Base-by-base conservation (phyloP, 176 grass and related monocot genomes). In the Lolium rigidum region DNA sequence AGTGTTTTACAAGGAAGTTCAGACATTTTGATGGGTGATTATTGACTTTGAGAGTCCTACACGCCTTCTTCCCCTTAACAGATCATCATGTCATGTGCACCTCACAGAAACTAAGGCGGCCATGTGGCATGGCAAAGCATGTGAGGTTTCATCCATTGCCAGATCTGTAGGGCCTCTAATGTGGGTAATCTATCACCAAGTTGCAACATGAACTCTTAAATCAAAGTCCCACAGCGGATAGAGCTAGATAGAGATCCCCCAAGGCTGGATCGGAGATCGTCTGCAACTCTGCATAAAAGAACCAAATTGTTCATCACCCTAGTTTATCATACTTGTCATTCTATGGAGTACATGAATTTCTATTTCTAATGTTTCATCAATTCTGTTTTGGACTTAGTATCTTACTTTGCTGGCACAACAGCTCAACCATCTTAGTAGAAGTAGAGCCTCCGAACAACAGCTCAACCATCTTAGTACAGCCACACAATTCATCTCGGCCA, bases 31-130 rank as follows among this genome's bases (percentile, higher is more conserved):
- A 82, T 50, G 63, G 17, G 80, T 72, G 68, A 54, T 44, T 26
- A 70, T 88, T 91, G 89, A 91, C 89, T 88, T 91, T 91, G 59
- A 74, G 35, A 57, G 72, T 58, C 73, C 80, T 82, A 66, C 70
- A 72, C 72, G 76, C 70, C 50, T 81, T 49, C 63, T 35, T 35
- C 28, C 44, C 35, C 31, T 91, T 69, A 81, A 84, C 89, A 91
- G 55, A 79, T 88, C 86, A 84, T 77, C 70, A 37, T 78, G 80
- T 47, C 90, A 88, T 78, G 90, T 91, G 86, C 90, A 82, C 52
- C 64, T 14, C 65, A 80, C 66, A 38, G 54, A 73, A 80, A 73
- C 37, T 72, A 80, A 73, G 67, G 39, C 3, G 66, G 66, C 56
- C 82, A 64, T 80, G 66, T 84, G 82, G 61, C 44, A 84, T 79